Percentiles rank a stretch among this genome's conserved stretches.
These are phyloP conservation scores for Hyphopichia buzzinii DNA, from an alignment of 1,139 yeast species.

Conservation along the genomic window DNA sequence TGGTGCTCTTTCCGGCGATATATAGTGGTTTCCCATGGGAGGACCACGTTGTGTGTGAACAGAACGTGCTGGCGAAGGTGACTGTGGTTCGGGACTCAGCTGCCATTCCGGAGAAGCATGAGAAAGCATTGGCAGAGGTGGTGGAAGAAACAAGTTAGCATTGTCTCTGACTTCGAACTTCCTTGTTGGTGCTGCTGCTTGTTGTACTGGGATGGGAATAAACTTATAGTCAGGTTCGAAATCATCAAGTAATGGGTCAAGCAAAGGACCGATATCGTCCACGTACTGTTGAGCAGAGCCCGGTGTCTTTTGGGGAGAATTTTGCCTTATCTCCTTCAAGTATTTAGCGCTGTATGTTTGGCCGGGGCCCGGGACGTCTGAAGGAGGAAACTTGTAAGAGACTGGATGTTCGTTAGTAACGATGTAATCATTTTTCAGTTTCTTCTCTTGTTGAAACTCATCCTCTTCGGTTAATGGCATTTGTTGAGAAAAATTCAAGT, in stretches of 20 bases:
- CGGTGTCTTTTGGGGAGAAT: background rate
- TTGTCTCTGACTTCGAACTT: slow-evolving; percentile 4
- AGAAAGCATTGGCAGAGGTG: slow-evolving; percentile 40
- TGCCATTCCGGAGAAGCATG: slow-evolving; percentile 39
- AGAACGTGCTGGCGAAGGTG: slow-evolving; percentile 29
- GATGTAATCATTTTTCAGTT: slow-evolving; percentile 28
- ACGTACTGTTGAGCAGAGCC: slow-evolving; percentile 22
- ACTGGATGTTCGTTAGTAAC: slow-evolving; percentile 41
- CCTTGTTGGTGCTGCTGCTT: slow-evolving; percentile 23
- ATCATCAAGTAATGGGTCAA: slow-evolving; percentile 7
- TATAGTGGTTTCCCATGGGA: background rate
- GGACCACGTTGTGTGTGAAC: background rate
- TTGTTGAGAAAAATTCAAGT: slow-evolving; percentile 14
- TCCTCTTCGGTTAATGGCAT: slow-evolving; percentile 29
- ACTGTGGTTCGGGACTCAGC: slow-evolving; percentile 43
- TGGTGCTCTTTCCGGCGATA: background rate
- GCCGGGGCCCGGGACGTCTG: slow-evolving; percentile 22
- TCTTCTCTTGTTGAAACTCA: slow-evolving; percentile 13
- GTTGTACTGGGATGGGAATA: slow-evolving; percentile 44
- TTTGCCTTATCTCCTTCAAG: slow-evolving; percentile 33
- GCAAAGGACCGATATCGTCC: slow-evolving; percentile 42
- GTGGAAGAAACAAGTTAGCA: slow-evolving; percentile 33
- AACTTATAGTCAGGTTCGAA: slow-evolving; percentile 18
- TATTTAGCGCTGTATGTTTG: slow-evolving; percentile 38
- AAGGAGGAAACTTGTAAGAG: slow-evolving; percentile 51